Percentiles rank a stretch among this genome's conserved stretches.
These are phyloP conservation scores for Aspergillus sp. DNA, from an alignment of 2,329 filamentous ascomycete species.

Conservation along the genomic window DNA sequence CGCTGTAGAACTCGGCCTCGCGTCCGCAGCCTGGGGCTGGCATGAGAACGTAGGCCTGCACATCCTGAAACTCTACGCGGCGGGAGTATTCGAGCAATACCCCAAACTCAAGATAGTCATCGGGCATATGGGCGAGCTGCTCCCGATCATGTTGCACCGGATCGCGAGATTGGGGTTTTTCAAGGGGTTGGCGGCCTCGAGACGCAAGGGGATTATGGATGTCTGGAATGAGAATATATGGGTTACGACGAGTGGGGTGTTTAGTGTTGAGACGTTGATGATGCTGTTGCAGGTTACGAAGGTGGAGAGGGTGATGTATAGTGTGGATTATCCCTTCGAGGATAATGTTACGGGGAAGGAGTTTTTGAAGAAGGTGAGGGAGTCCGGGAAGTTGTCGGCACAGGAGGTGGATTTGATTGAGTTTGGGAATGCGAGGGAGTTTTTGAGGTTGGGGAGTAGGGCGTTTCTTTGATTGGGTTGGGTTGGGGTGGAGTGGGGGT, in stretches of 20 bases:
- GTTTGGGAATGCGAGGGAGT: slow-evolving; percentile 54
- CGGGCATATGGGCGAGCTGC: slow-evolving; percentile 56
- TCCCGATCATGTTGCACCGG: slow-evolving; percentile 59
- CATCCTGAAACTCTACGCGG: slow-evolving; percentile 50
- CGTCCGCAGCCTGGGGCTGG: slow-evolving; percentile 38
- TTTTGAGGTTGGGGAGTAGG: slow-evolving; percentile 37
- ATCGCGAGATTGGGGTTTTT: slow-evolving; percentile 32
- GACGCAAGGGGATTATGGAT: not conserved
- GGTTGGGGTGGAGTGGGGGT: no score
- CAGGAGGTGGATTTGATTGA: slow-evolving; percentile 54
- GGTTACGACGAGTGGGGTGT: slow-evolving; percentile 16
- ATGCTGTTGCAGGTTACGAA: slow-evolving; percentile 9
- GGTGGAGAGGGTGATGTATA: slow-evolving; percentile 13
- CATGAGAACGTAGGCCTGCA: slow-evolving; percentile 42
- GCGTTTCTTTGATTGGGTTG: no score
- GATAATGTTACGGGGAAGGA: slow-evolving; percentile 51
- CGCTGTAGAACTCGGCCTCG: slow-evolving; percentile 19
- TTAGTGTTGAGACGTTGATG: slow-evolving; percentile 8
- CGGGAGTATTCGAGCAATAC: slow-evolving; percentile 58
- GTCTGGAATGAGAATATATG: slow-evolving; percentile 46
- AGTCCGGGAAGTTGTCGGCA: slow-evolving; percentile 52
- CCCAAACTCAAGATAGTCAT: slow-evolving; percentile 58
- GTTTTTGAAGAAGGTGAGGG: slow-evolving; percentile 53
- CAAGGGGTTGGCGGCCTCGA: slow-evolving; percentile 27
- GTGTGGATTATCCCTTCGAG: slow-evolving; percentile 48